Percentiles rank a stretch among this genome's conserved stretches.
These are phyloP conservation scores for Rhodotorula paludigena DNA, from an alignment of 768 basidiomycete species.

Conservation along the genomic window DNA sequence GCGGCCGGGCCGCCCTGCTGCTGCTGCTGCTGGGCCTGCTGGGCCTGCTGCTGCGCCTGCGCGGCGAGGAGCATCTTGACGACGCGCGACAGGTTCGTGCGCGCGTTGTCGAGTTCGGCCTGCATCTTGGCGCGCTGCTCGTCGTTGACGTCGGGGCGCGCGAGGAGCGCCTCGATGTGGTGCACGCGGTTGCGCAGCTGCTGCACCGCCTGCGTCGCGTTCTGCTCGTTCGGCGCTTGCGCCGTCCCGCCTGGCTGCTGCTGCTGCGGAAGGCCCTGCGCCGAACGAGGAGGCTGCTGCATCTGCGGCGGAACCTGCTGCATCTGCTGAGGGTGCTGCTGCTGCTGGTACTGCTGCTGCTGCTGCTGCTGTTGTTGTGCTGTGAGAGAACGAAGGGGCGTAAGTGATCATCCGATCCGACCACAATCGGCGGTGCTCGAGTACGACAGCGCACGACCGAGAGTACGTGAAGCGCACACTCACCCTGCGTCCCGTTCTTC, in stretches of 20 bases:
- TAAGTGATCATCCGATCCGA: too few relatives aligned
- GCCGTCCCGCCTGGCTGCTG: background rate
- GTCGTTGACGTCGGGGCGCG: slow-evolving; percentile 27
- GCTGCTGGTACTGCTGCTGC: background rate
- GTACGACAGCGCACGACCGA: too few relatives aligned
- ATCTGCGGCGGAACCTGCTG: slow-evolving; percentile 6
- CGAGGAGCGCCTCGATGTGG: slow-evolving; percentile 31
- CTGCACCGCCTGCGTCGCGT: slow-evolving; percentile 30
- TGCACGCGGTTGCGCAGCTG: slow-evolving; percentile 29
- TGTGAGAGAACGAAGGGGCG: background rate
- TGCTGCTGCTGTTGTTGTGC: slow-evolving; percentile 5
- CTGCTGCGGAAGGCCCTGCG: slow-evolving; percentile 7
- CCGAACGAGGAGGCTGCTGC: slow-evolving; percentile 22
- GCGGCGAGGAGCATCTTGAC: slow-evolving; percentile 34
- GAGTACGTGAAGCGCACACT: background rate
- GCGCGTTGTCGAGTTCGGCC: slow-evolving; percentile 30
- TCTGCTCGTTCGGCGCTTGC: background rate
- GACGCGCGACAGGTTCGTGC: slow-evolving; percentile 29
- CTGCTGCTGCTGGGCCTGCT: slow-evolving; percentile 1
- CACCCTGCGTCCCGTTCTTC: slow-evolving; percentile 26
- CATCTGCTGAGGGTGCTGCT: background rate
- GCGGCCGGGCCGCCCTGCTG: slow-evolving; percentile 3
- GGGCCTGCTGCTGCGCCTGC: slow-evolving; percentile 26
- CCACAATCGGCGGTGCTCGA: too few relatives aligned
- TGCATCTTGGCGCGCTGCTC: slow-evolving; percentile 36